Percentiles rank a stretch among this genome's conserved stretches.
Evolutionary conservation across 2,329 filamentous ascomycete genomes (phyloP).

Genomic region (Trichoderma aggressivum): DNA sequence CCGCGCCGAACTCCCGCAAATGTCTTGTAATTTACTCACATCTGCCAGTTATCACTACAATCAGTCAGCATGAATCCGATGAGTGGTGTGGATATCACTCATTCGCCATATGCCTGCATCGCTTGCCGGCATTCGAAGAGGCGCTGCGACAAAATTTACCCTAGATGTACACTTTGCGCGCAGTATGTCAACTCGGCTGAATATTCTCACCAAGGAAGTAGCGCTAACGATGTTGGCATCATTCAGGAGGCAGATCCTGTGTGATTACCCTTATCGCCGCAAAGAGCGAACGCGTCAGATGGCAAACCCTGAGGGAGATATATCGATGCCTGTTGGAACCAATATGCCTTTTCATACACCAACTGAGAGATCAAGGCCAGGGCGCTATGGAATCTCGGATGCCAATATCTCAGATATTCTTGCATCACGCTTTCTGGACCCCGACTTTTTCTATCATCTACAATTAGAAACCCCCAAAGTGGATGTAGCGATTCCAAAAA

Average conservation of each 20-base stretch:
- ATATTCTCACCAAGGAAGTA: background rate
- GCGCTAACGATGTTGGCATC: background rate
- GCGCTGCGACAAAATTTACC: conserved; percentile 12
- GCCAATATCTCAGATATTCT: background rate
- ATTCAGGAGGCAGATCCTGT: background rate
- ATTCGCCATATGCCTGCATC: background rate
- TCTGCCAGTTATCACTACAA: background rate
- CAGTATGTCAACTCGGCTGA: conserved; percentile 5
- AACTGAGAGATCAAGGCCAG: background rate
- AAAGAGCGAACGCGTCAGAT: background rate
- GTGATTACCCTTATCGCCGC: background rate
- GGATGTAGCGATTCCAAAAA: conserved; percentile 6
- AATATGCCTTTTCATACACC: background rate
- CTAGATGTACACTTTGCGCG: conserved; percentile 14
- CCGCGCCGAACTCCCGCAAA: background rate
- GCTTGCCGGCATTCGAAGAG: conserved; percentile 13
- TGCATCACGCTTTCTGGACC: background rate
- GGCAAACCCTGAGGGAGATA: background rate
- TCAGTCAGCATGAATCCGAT: background rate
- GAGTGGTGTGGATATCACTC: background rate
- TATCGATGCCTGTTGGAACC: background rate
- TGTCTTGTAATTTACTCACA: background rate
- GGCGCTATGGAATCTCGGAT: background rate
- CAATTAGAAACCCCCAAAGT: conserved; percentile 8
- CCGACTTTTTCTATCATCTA: background rate